Evolutionary conservation across 345 rosid species (phyloP).

Genomic region (Arabidopsis arenosa): DNA sequence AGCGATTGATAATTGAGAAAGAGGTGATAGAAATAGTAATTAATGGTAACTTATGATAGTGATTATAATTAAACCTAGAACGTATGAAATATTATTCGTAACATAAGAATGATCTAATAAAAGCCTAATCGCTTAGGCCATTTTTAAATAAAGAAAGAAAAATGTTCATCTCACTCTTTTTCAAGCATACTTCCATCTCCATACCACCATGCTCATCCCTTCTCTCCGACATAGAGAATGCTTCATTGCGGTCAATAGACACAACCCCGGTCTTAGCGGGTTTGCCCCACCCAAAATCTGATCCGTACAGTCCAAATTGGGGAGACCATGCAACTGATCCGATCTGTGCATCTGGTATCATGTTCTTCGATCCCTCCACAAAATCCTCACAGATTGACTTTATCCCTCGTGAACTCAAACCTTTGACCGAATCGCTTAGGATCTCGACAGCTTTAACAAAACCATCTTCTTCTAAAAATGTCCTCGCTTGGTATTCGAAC

Average conservation of each 20-base stretch:
- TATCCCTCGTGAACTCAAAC: background rate
- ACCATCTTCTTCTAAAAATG: slow-evolving; percentile 21
- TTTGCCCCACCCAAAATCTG: slow-evolving; percentile 39
- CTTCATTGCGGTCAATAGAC: slow-evolving; percentile 3
- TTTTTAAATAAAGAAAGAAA: slow-evolving; percentile 16
- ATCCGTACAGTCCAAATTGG: slow-evolving; percentile 1
- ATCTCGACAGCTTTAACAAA: slow-evolving; percentile 17
- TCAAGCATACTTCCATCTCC: slow-evolving; percentile 36
- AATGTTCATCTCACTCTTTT: slow-evolving; percentile 17
- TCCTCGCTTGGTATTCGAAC: background rate
- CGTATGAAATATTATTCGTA: too few relatives aligned
- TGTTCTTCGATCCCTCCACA: background rate
- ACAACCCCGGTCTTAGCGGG: background rate
- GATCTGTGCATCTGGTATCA: background rate
- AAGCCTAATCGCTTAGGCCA: slow-evolving; percentile 11
- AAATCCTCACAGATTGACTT: background rate
- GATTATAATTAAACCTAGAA: too few relatives aligned
- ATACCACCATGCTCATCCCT: slow-evolving; percentile 36
- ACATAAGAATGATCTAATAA: too few relatives aligned
- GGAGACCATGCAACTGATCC: background rate
- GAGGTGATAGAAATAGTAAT: too few relatives aligned
- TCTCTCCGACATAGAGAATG: slow-evolving; percentile 30
- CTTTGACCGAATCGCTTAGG: slow-evolving; percentile 2
- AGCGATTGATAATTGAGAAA: too few relatives aligned
- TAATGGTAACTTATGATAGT: too few relatives aligned